Evolutionary conservation across 2,329 filamentous ascomycete genomes (phyloP), one percentile per base, ranked within the genome.

Genomic region (Bipolaris sorokiniana): DNA sequence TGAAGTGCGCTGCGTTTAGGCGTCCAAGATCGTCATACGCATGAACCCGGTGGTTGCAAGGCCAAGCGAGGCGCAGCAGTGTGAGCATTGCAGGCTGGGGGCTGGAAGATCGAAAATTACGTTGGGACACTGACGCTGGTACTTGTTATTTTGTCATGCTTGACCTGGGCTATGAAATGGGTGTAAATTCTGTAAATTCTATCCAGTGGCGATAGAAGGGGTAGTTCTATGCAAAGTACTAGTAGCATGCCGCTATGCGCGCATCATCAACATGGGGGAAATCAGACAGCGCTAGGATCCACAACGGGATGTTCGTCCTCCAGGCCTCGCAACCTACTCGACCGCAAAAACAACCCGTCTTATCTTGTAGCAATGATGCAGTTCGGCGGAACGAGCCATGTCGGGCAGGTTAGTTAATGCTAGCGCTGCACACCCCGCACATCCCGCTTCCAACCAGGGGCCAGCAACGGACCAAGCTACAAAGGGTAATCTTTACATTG

Each of bases 41-140:
- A 31, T 56, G 26, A n/a, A 59, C 28, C 37, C 59, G 36, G 26
- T 18, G 34, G 53, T 44, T 33, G 20, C 38, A 42, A n/a, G 23
- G 58, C 62, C 58, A 63, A 65, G 63, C 22, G 54, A 50, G 63
- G 63, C 63, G 63, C 59, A 65, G 63, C 48, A 34, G 16, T 42
- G 10, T 38, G 20, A 28, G 15, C 23, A 26, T 38, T n/a, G 34
- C 33, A 38, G n/a, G 1, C 31, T 28, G 16, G 47, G 47, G 37
- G 52, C 38, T 22, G 28, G 7, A 33, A 18, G 0, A 26, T 45
- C 22, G 6, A 37, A 34, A 38, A 31, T 28, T 28, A 38, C 5
- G 13, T 28, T 10, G 10, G 6, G 3, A 3, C 13, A 16, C 16
- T 20, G 7, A 20, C 20, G 26, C 9, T 33, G 1, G n/a, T 20